These are phyloP conservation scores for Marasmius fiardii DNA, from an alignment of 1,284 basidiomycete genomes.

Conservation along the genomic window DNA sequence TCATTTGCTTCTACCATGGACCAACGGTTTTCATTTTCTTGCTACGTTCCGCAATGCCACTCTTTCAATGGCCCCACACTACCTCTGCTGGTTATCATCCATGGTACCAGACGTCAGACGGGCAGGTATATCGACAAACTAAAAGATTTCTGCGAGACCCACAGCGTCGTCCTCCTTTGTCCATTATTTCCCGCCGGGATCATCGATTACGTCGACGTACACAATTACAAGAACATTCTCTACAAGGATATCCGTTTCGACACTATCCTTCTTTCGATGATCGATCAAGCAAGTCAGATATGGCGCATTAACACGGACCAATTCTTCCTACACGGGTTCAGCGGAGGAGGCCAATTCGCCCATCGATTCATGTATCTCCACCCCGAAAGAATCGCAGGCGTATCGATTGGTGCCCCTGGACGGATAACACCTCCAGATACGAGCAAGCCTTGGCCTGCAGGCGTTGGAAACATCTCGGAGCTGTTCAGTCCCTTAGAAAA, in stretches of 20 bases:
- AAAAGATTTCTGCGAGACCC: conserved; percentile 16
- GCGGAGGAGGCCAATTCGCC: conserved; percentile 24
- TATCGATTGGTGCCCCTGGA: conserved; percentile 24
- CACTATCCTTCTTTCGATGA: conserved; percentile 20
- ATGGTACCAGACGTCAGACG: conserved; percentile 21
- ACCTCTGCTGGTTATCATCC: conserved; percentile 21
- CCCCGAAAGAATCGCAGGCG: conserved; percentile 17
- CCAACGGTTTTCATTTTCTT: conserved; percentile 22
- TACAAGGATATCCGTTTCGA: conserved; percentile 23
- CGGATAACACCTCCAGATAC: conserved; percentile 17
- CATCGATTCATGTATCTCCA: conserved; percentile 24
- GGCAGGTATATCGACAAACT: conserved; percentile 14
- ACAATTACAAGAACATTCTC: conserved; percentile 20
- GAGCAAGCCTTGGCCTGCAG: conserved; percentile 19
- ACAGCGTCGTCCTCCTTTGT: conserved; percentile 15
- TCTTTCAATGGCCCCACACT: conserved; percentile 12
- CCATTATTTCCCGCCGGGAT: conserved; percentile 26
- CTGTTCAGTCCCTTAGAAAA: conserved; percentile 7
- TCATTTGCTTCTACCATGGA: conserved; percentile 19
- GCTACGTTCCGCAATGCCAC: conserved; percentile 18
- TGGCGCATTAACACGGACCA: conserved; percentile 18
- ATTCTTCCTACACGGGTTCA: conserved; percentile 24
- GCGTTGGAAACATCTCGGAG: conserved; percentile 13
- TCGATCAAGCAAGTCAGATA: conserved; percentile 18
- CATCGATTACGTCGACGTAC: conserved; percentile 18